Evolutionary conservation across 1,139 yeast genomes (phyloP), one percentile per base, ranked within the genome.

Genomic region (Sugiyamaella xylanicola): DNA sequence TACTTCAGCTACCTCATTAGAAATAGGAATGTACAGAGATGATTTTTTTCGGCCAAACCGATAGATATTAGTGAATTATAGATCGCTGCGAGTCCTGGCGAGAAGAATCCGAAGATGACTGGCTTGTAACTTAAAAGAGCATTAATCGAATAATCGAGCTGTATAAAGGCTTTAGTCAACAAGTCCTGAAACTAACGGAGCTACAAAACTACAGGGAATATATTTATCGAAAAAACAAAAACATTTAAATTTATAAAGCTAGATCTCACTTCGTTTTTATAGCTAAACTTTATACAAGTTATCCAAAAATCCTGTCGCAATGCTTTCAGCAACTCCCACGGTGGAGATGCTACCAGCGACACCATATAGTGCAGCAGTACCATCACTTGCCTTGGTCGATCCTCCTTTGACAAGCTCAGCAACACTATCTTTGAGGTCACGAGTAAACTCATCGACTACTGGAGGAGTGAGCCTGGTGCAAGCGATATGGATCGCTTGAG

Each of bases 261-360:
- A 32, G 37, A 32, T 32, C 37, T n/a, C 36, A 45, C n/a, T 13
- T 16, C n/a, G 19, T 39, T 19, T 37, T 42, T 15, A 44, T 25
- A 7, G 39, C 45, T 56, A 64, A 2, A 72, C 49, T 64, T 86
- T 85, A 69, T 88, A 93, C 51, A 93, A 69, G 13, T 89, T 78
- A 69, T 93, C 96, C 50, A 92, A 73, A 68, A 91, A 93, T 0
- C 87, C 93, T 22, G 82, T 86, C 50, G 92, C 86, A 22, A 92
- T 72, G 56, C 80, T 77, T 59, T 87, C 95, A 2, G 92, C 97
- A n/a, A 93, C 84, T 1, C 96, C 95, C 0, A 84, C 80, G 0
- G 97, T 89, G 57, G 81, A 76, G 35, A 93, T 82, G 66, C 93
- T 87, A 4, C 97, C 97, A 0, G 98, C 98, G 49, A 92, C 95